phyloP scores from a whole-genome alignment of 129 eudicot species.

The Lonicera japonica region DNA sequence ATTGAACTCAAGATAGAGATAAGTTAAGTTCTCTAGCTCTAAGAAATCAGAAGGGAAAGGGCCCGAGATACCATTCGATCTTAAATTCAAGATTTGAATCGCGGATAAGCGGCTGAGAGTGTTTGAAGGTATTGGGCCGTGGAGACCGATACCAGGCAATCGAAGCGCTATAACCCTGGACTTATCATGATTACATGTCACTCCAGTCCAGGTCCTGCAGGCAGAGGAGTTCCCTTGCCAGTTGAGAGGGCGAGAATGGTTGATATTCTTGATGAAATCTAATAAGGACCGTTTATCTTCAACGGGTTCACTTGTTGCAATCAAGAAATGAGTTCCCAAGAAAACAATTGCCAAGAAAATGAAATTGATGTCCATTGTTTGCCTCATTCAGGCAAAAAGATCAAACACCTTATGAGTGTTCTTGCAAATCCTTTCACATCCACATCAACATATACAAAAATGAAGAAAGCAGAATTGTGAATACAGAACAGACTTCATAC shows the following conservation, averaged over 20 bases:
- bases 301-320: constrained; percentile 50
- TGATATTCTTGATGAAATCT: constrained; percentile 45
- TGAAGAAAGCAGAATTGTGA: not conserved
- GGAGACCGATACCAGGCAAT: constrained; percentile 66
- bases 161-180: constrained; percentile 69
- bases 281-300: constrained; percentile 69
- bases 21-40: constrained; percentile 48
- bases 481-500: not conserved
- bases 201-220: constrained; percentile 73
- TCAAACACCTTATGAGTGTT: not conserved
- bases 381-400: not conserved
- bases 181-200: constrained; percentile 67
- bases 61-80: constrained; percentile 63
- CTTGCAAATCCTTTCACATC: not conserved
- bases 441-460: not conserved
- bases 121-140: constrained; percentile 52
- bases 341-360: constrained; percentile 30
- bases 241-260: constrained; percentile 45
- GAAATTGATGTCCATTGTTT: constrained; percentile 31
- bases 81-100: constrained; percentile 71
- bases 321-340: constrained; percentile 16
- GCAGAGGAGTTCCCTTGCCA: constrained; percentile 70
- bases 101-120: constrained; percentile 60
- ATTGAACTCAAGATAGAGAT: constrained; percentile 69
- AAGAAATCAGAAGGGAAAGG: constrained; percentile 71